Conservation (phyloP, 1,284 basidiomycete genomes). For the Inonotus hispidus region DNA sequence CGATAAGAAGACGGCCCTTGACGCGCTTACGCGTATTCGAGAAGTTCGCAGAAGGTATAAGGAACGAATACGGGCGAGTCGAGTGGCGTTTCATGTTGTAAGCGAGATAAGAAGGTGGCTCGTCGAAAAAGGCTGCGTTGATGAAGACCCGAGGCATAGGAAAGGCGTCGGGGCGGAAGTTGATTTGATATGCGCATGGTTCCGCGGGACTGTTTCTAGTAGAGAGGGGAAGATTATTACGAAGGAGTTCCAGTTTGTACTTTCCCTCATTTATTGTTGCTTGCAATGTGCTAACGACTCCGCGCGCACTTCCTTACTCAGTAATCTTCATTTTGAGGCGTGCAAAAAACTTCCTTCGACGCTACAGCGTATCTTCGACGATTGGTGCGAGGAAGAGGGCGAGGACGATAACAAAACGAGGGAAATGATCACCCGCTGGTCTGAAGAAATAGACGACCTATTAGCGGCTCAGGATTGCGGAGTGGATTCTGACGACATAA, state of each 20-base stretch:
- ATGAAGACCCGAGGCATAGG: slow-evolving; percentile 5
- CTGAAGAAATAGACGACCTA: slow-evolving; percentile 13
- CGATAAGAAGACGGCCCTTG: background rate
- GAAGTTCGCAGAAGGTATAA: slow-evolving; percentile 36
- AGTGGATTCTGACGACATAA: slow-evolving; percentile 22
- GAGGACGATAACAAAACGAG: too few species aligned
- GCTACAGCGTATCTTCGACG: slow-evolving; percentile 1
- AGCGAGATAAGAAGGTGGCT: slow-evolving; percentile 39
- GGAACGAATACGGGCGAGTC: slow-evolving; percentile 31
- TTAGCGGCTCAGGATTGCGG: slow-evolving; percentile 28
- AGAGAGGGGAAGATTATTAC: slow-evolving; percentile 41
- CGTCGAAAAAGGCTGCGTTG: slow-evolving; percentile 28
- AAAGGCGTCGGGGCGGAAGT: slow-evolving; percentile 24
- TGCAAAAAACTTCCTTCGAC: background rate
- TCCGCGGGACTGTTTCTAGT: slow-evolving; percentile 36
- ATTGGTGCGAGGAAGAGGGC: background rate
- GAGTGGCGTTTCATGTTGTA: slow-evolving; percentile 44
- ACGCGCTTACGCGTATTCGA: slow-evolving; percentile 30
- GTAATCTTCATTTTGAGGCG: background rate
- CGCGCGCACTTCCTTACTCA: too few species aligned
- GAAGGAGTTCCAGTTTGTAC: slow-evolving; percentile 43
- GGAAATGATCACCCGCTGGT: too few species aligned
- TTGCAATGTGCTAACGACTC: too few species aligned
- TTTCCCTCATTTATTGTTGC: too few species aligned
- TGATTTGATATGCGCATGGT: slow-evolving; percentile 31